These are phyloP conservation scores for Cyclaneusma minus DNA, from an alignment of 2,329 filamentous ascomycete species.

Conservation along the genomic window DNA sequence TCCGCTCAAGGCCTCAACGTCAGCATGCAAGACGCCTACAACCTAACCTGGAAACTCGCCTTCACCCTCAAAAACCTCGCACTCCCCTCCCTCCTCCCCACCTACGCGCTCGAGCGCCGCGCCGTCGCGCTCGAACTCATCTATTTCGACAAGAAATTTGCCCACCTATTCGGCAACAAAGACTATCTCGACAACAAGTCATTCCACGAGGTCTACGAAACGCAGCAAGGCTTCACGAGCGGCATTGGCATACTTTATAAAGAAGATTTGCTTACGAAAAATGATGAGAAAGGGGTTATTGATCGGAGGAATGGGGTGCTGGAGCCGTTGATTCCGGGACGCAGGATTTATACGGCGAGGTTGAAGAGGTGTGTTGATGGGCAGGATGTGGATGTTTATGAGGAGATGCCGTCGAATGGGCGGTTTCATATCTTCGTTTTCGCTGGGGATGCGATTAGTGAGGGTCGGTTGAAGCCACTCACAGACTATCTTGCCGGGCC, in stretches of 20 bases:
- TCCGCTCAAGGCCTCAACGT: conserved; percentile 45
- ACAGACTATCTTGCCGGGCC: conserved; percentile 24
- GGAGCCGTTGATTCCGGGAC: conserved; percentile 19
- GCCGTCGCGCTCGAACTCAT: conserved; percentile 49
- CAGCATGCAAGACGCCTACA: conserved; percentile 42
- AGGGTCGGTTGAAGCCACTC: conserved; percentile 26
- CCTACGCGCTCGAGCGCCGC: conserved; percentile 34
- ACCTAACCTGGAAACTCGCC: conserved; percentile 41
- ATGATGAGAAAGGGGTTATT: conserved; percentile 24
- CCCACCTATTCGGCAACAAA: conserved; percentile 38
- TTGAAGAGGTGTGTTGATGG: conserved; percentile 38
- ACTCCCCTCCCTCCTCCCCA: conserved; percentile 26
- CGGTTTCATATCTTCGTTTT: conserved; percentile 44
- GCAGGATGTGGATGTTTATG: conserved; percentile 39
- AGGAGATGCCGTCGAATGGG: conserved; percentile 35
- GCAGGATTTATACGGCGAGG: conserved; percentile 39
- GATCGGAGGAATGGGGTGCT: conserved; percentile 30
- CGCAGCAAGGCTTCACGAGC: conserved; percentile 42
- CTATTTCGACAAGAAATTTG: conserved; percentile 40
- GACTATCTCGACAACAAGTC: conserved; percentile 45
- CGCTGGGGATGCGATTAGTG: conserved; percentile 36
- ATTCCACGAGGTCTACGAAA: conserved; percentile 44
- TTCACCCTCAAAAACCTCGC: conserved; percentile 28
- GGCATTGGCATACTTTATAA: conserved; percentile 44
- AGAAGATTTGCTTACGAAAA: conserved; percentile 36